These are phyloP conservation scores for Incumbomyces delicatus DNA, from an alignment of 2,329 filamentous ascomycete genomes.

Conservation along the genomic window DNA sequence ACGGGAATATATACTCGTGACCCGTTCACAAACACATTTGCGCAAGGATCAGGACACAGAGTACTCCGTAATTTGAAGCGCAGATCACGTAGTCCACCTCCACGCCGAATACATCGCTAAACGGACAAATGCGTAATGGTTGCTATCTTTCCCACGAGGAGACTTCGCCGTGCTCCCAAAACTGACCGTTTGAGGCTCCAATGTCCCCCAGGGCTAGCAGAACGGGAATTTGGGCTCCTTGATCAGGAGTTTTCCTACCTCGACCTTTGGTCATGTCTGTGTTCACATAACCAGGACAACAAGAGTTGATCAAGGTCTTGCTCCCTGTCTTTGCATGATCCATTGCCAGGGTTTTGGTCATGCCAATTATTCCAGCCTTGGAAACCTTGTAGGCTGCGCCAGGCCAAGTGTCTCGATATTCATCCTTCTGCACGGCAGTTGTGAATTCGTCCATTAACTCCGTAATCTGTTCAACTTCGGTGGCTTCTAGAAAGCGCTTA, in stretches of 20 bases:
- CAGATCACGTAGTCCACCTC: too few relatives aligned
- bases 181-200: constrained; percentile 26
- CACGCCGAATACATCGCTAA: too few relatives aligned
- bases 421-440: constrained; percentile 37
- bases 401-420: constrained; percentile 38
- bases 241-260: constrained; percentile 32
- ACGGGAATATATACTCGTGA: too few relatives aligned
- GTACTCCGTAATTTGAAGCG: too few relatives aligned
- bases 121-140: too few relatives aligned
- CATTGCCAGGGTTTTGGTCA: constrained; percentile 30
- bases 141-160: constrained; percentile 24
- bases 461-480: constrained; percentile 35
- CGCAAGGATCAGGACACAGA: too few relatives aligned
- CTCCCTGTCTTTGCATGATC: constrained; percentile 27
- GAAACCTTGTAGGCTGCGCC: constrained; percentile 41
- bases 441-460: constrained; percentile 42
- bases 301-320: constrained; percentile 30
- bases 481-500: constrained; percentile 33
- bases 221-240: constrained; percentile 38
- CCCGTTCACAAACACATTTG: too few relatives aligned
- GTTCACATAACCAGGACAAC: constrained; percentile 37
- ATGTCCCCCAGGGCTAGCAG: constrained; percentile 34
- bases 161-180: constrained; percentile 31
- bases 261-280: constrained; percentile 39
- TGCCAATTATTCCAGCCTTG: constrained; percentile 37